Evolutionary conservation across 2,329 filamentous ascomycete genomes (phyloP).

Genomic region (Hirsutella minnesotensis): DNA sequence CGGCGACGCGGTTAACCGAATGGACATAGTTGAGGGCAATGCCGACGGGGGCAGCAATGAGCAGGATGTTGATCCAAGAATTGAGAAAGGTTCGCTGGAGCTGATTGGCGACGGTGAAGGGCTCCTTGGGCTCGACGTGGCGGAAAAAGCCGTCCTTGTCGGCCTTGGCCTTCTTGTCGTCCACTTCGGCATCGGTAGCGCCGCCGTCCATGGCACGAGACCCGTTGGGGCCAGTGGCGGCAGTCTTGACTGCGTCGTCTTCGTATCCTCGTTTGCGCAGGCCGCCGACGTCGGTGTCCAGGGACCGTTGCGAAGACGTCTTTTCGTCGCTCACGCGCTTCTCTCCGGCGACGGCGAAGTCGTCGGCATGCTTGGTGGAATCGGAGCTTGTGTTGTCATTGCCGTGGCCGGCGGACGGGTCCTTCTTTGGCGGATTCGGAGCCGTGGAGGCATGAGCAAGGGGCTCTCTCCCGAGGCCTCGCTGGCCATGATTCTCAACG

Average conservation of each 20-base stretch:
- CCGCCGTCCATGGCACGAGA: constrained; percentile 14
- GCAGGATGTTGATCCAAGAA: constrained; percentile 77
- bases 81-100: constrained; percentile 63
- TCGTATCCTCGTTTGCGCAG: constrained; percentile 20
- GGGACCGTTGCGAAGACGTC: constrained; percentile 6
- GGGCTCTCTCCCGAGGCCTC: constrained; percentile 13
- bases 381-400: constrained; percentile 1
- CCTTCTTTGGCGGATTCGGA: constrained; percentile 7
- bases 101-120: constrained; percentile 52
- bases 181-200: constrained; percentile 8
- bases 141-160: constrained; percentile 29
- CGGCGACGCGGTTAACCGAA: constrained; percentile 41
- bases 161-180: constrained; percentile 22
- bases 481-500: constrained; percentile 5
- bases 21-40: constrained; percentile 59
- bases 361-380: constrained; percentile 9
- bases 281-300: constrained; percentile 10
- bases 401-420: not conserved
- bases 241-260: constrained; percentile 10
- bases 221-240: constrained; percentile 8
- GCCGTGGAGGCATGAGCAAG: constrained; percentile 24
- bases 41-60: constrained; percentile 68
- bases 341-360: constrained; percentile 3
- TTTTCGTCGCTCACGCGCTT: constrained; percentile 10
- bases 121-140: constrained; percentile 34